phyloP scores from a whole-genome alignment of 257 asterid species.

The Apocynum venetum region DNA sequence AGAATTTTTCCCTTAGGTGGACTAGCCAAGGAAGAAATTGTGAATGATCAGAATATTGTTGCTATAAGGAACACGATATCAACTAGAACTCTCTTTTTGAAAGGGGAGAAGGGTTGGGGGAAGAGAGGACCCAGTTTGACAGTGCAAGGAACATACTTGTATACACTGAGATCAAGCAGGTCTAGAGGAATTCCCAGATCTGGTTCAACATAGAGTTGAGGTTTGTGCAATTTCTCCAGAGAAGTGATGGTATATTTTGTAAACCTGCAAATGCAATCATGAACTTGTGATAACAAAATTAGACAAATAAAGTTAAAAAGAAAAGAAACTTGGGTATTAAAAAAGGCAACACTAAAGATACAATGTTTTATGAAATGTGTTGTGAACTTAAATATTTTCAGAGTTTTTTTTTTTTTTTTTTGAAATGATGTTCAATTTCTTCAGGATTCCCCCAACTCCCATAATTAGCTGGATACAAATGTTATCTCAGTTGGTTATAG shows the following conservation, averaged over 20 bases:
- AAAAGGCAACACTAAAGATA: not conserved
- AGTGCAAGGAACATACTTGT: slow-evolving; percentile 52
- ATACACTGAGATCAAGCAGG: slow-evolving; percentile 94
- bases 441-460: not conserved
- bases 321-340: not conserved
- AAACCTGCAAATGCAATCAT: slow-evolving; percentile 55
- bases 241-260: slow-evolving; percentile 76
- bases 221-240: slow-evolving; percentile 93
- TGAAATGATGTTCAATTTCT: not conserved
- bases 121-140: not conserved
- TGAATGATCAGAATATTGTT: slow-evolving; percentile 22
- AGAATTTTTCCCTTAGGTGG: slow-evolving; percentile 74
- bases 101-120: no score
- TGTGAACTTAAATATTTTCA: not conserved
- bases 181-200: slow-evolving; percentile 97
- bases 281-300: slow-evolving; percentile 2
- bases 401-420: no score
- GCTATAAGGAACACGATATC: not conserved
- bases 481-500: not conserved
- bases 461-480: not conserved
- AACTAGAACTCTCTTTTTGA: not conserved
- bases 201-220: slow-evolving; percentile 86
- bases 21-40: slow-evolving; percentile 42
- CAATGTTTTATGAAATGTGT: not conserved
- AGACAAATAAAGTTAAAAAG: not conserved